Evolutionary conservation across 2,329 filamentous ascomycete species (phyloP), one percentile per base, ranked within the genome.

Genomic region (Bretziella fagacearum): DNA sequence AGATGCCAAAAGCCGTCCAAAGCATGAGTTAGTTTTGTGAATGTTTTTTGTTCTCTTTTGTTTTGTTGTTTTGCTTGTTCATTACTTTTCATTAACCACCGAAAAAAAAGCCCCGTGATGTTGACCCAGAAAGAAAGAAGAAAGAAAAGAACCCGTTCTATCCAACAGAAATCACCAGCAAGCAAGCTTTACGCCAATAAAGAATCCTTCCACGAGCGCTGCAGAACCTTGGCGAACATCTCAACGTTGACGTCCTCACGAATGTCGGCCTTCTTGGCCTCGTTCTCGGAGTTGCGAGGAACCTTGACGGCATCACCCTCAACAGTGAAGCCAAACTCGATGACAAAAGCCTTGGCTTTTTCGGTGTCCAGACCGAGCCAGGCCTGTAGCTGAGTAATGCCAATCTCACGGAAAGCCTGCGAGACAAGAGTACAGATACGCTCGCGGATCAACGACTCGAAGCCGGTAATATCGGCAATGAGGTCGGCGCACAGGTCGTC

Each of bases 401-500:
- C 70, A 56, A 89, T 69, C 67, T 84, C 80, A 52, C 84, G 75
- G 63, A 81, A 85, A 17, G 81, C 73, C 63, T 87, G 81, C 56
- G 82, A 83, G 54, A 95, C 78, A 50, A 93, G 84, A 39, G 81
- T 76, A 45, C 86, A 87, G 60, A 98, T 96, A 56, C 84, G 77
- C 55, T 93, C 74, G 54, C 91, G 80, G 67, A 98, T 81, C 51
- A 89, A 69, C 61, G 96, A 89, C 70, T 98, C 91, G 61, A 98
- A 98, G 32, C 87, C 91, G 39, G 79, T 74, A 45, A 96, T 87
- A 58, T 98, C 93, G 56, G 89, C 91, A 51, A 89, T 85, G 55
- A 98, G 69, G 61, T 98, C 91, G 52, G 89, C 87, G 67, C 93
- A 96, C 49, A 95, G 73, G 63, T 98, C 91, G 60, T 98, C 89